Evolutionary conservation across 345 rosid species (phyloP), one percentile per base, ranked within the genome.

Genomic region (Pelargonium nanum): DNA sequence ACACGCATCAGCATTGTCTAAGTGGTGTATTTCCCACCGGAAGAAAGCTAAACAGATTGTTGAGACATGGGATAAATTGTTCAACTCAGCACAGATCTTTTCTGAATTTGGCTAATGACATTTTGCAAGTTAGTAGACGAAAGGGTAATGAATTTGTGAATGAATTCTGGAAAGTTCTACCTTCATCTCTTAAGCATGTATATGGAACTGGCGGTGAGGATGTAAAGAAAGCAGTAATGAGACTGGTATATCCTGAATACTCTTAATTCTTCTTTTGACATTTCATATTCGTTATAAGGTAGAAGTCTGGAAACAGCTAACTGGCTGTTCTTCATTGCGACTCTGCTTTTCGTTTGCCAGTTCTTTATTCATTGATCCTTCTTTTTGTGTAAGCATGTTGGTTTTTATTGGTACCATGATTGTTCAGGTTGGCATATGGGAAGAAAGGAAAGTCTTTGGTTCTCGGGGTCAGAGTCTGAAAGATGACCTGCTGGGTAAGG

Each of bases 101-200:
- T 68, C 78, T 86, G 1, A 83, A 86, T 72, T 67, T 86, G 71
- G 82, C 93, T 17, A 86, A 86, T 78, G 93, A 86, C 77, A 86
- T 86, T 62, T 68, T 86, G 80, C 93, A 86, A 75, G 83, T 79
- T 58, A 86, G 93, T 63, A 73, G 81, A 75, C 77, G 88, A 59
- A 83, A 86, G 66, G 93, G 93, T 56, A 80, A 85, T 61, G 93
- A 86, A 65, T 86, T 83, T 75, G 88, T 85, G 55, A 83, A 83
- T 63, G 92, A 85, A 59, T 85, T 85, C 62, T 83, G 92, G 92
- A 85, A 83, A 74, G 81, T 79, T 76, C 88, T 85, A 63, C 92
- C 88, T 45, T 66, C 68, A 26, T 76, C 79, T 6, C 85, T 83
- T 30, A 81, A 81, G 70, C 72, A 59, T 65, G 82, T 85, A 57